Conservation (phyloP, 768 basidiomycete species). For the Tephrocybe sp. region DNA sequence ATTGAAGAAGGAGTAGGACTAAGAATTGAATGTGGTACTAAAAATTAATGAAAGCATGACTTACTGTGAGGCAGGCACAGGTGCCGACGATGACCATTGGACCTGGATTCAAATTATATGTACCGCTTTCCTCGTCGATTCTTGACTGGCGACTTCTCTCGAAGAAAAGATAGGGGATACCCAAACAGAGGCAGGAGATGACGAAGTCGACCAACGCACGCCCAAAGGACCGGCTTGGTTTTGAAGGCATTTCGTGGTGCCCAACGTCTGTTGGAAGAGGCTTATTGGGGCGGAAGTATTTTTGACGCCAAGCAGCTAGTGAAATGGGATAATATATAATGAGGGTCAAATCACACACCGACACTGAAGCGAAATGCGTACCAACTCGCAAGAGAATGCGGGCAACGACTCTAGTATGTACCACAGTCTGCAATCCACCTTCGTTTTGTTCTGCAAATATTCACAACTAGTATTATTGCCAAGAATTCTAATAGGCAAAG, state of each 20-base stretch:
- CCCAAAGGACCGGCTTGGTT: constrained; percentile 35
- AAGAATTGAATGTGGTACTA: constrained; percentile 8
- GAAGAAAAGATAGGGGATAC: constrained; percentile 76
- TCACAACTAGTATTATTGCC: neutral
- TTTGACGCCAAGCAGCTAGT: constrained; percentile 69
- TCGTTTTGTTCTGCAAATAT: constrained; percentile 27
- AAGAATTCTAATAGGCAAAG: neutral
- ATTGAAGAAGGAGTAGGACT: constrained; percentile 11
- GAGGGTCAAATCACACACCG: neutral
- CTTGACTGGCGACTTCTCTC: constrained; percentile 47
- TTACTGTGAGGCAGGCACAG: constrained; percentile 62
- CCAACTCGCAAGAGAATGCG: constrained; percentile 68
- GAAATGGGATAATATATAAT: neutral
- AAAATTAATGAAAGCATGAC: constrained; percentile 23
- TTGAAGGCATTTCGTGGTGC: constrained; percentile 22
- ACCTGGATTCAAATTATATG: constrained; percentile 41
- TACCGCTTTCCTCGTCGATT: constrained; percentile 60
- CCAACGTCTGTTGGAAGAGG: constrained; percentile 56
- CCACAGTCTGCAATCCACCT: constrained; percentile 40
- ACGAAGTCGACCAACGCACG: constrained; percentile 57
- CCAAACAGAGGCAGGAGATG: constrained; percentile 64
- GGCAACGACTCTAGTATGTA: constrained; percentile 63
- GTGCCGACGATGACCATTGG: constrained; percentile 65
- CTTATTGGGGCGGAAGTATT: constrained; percentile 65
- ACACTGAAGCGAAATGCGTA: constrained; percentile 28